These are phyloP conservation scores for Saccharomyces pastorianus DNA, from an alignment of 1,139 yeast species.

Conservation along the genomic window DNA sequence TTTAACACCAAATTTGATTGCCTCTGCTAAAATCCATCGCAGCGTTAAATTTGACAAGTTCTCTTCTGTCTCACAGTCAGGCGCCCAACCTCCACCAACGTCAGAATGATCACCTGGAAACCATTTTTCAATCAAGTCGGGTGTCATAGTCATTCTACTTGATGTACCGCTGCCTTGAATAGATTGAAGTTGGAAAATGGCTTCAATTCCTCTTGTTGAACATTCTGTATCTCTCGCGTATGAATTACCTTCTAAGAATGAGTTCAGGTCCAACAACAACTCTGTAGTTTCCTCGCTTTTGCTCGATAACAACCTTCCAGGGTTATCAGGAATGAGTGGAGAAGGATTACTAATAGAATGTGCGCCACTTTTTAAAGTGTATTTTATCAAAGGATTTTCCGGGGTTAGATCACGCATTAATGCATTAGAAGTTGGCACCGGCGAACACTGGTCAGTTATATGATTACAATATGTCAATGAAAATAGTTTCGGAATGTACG, in stretches of 20 bases:
- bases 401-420: background rate
- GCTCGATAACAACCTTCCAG: background rate
- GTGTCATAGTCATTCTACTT: constrained; percentile 9
- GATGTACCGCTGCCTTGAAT: constrained; percentile 6
- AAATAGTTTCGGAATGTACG: constrained; percentile 33
- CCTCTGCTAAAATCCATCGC: constrained; percentile 52
- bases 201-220: constrained; percentile 1
- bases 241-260: background rate
- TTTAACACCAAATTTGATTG: constrained; percentile 41
- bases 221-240: constrained; percentile 1
- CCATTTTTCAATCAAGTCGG: constrained; percentile 48
- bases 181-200: constrained; percentile 1
- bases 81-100: constrained; percentile 56
- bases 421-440: background rate
- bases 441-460: constrained; percentile 1
- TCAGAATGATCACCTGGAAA: constrained; percentile 64
- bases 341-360: background rate
- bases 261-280: background rate
- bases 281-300: background rate
- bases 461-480: constrained; percentile 23
- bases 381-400: background rate
- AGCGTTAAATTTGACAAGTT: constrained; percentile 41
- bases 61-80: constrained; percentile 35
- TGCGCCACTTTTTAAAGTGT: background rate
- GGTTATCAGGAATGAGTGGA: background rate